Percentiles rank a stretch among this genome's conserved stretches.
Evolutionary conservation across 2,329 filamentous ascomycete genomes (phyloP).

Genomic region (Boeremia exigua): DNA sequence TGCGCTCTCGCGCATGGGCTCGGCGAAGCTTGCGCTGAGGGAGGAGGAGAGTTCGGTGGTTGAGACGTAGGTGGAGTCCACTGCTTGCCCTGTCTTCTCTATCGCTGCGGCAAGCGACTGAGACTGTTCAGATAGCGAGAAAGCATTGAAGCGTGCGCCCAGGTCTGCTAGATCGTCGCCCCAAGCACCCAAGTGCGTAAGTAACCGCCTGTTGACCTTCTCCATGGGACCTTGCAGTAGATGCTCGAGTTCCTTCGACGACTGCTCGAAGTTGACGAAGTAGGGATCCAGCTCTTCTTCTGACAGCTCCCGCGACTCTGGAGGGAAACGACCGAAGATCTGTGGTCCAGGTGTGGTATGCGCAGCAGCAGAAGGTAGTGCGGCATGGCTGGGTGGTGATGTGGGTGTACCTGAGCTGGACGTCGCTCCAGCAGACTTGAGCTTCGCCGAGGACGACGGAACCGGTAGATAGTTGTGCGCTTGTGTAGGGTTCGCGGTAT

Average conservation of each 20-base stretch:
- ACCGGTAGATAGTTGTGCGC: slow-evolving; percentile 89
- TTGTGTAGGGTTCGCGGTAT: slow-evolving; percentile 88
- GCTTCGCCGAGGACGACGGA: slow-evolving; percentile 82
- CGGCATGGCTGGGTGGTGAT: slow-evolving; percentile 59
- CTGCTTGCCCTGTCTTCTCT: slow-evolving; percentile 91
- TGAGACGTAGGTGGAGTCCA: slow-evolving; percentile 93
- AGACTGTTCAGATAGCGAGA: slow-evolving; percentile 91
- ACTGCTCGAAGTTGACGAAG: slow-evolving; percentile 90
- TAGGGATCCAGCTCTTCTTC: slow-evolving; percentile 95
- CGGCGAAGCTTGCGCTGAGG: slow-evolving; percentile 91
- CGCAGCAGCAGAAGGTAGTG: slow-evolving; percentile 60
- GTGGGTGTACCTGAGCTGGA: slow-evolving; percentile 60
- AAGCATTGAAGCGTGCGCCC: slow-evolving; percentile 95
- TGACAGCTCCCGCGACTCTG: slow-evolving; percentile 74
- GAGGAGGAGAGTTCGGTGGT: slow-evolving; percentile 89
- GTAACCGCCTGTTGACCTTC: slow-evolving; percentile 88
- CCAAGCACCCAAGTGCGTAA: slow-evolving; percentile 83
- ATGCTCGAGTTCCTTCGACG: slow-evolving; percentile 88
- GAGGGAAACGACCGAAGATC: slow-evolving; percentile 80
- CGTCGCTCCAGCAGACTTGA: slow-evolving; percentile 64
- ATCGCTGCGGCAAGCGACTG: slow-evolving; percentile 89
- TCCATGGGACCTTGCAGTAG: slow-evolving; percentile 93
- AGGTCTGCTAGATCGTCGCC: slow-evolving; percentile 90
- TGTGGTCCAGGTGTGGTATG: slow-evolving; percentile 67
- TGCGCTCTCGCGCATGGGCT: slow-evolving; percentile 96